Conservation (phyloP, 768 basidiomycete species). For the Macrolepiota fuliginosa region DNA sequence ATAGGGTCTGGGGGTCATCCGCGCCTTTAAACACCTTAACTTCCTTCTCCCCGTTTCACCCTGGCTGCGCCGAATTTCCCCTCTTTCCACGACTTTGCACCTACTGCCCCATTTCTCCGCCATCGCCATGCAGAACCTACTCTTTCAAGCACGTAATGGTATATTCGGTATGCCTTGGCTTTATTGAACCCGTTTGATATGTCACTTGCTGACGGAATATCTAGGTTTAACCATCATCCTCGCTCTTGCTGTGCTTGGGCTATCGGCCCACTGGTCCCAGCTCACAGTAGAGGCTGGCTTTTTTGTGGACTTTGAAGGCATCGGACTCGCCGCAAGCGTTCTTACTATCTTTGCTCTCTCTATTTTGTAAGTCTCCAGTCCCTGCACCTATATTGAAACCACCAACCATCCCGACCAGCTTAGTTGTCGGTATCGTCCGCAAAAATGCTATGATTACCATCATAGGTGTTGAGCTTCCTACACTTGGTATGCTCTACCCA, state of each 20-base stretch:
- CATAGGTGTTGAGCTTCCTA: slow-evolving; percentile 3
- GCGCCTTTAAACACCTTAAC: neutral
- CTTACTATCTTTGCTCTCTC: neutral
- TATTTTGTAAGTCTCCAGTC: neutral
- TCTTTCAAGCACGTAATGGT: neutral
- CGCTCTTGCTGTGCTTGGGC: neutral
- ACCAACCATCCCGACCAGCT: neutral
- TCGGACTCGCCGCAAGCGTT: neutral
- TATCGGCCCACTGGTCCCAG: neutral
- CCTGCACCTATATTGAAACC: neutral
- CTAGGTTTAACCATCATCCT: neutral
- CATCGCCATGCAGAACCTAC: neutral
- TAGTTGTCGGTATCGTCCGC: neutral
- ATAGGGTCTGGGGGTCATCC: neutral
- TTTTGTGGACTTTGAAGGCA: neutral
- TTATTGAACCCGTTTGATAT: neutral
- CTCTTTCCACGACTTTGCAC: neutral
- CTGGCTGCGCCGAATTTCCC: too few species aligned
- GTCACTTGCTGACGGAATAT: neutral
- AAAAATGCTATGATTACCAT: neutral
- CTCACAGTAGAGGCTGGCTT: neutral
- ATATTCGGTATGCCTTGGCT: neutral
- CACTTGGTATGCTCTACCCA: neutral
- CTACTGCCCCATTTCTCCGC: neutral
- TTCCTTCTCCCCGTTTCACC: neutral